Percentiles rank a stretch among this genome's conserved stretches.
Evolutionary conservation across 2,329 filamentous ascomycete genomes (phyloP).

Genomic region (Teratosphaeria gauchensis): DNA sequence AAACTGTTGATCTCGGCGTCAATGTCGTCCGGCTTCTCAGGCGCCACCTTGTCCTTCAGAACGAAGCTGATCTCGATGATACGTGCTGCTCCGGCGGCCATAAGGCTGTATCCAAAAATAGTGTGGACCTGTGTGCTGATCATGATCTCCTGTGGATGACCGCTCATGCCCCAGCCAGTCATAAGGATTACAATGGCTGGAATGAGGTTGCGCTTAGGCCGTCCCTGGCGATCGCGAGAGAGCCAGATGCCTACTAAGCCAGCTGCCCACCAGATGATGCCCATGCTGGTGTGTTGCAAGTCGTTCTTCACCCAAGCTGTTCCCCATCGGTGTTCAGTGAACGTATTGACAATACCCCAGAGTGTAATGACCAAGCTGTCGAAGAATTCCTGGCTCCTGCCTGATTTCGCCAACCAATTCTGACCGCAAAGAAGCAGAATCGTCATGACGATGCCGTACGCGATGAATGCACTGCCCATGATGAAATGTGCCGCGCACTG

Average conservation of each 20-base stretch:
- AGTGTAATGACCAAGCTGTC: conserved; percentile 82
- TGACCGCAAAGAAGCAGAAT: conserved; percentile 84
- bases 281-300: conserved; percentile 98
- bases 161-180: conserved; percentile 92
- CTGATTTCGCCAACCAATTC: conserved; percentile 69
- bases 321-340: conserved; percentile 95
- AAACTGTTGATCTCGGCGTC: conserved; percentile 43
- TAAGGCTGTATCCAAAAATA: conserved; percentile 89
- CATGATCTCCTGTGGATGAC: conserved; percentile 74
- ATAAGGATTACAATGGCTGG: conserved; percentile 83
- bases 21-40: conserved; percentile 21
- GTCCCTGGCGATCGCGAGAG: conserved; percentile 70
- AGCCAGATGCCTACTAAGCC: conserved; percentile 89
- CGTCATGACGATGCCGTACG: conserved; percentile 78
- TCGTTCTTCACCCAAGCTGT: conserved; percentile 83
- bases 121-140: conserved; percentile 80
- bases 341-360: conserved; percentile 97
- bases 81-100: conserved; percentile 74
- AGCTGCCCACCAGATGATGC: conserved; percentile 96
- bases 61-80: conserved; percentile 91
- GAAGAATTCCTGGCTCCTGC: conserved; percentile 92
- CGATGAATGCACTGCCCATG: conserved; percentile 96
- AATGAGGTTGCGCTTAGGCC: conserved; percentile 84
- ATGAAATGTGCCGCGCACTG: conserved; percentile 97
- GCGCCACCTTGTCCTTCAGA: conserved; percentile 55